Percentiles rank a stretch among this genome's conserved stretches.
Evolutionary conservation across 306 rosid genomes (phyloP).

Genomic region (Hippophae tibetana): DNA sequence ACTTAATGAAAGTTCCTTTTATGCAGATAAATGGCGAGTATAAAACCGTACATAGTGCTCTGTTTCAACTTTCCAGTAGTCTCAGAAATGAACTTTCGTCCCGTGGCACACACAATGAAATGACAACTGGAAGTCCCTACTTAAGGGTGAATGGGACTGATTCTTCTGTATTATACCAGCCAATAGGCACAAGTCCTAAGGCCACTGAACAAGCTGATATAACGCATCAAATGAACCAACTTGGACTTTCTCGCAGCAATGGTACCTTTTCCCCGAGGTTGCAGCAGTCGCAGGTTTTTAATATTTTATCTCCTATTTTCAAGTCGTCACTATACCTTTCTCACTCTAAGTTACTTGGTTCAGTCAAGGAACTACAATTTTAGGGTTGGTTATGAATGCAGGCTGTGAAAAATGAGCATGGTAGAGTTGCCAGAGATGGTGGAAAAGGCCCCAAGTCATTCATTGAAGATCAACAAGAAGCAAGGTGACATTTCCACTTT

Average conservation of each 20-base stretch:
- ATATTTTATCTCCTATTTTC: neutral
- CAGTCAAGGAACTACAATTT: constrained; percentile 4
- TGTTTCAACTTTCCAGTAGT: constrained; percentile 34
- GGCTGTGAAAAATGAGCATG: constrained; percentile 24
- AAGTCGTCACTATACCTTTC: constrained; percentile 7
- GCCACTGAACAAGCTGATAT: neutral
- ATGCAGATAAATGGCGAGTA: constrained; percentile 50
- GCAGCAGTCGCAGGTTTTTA: constrained; percentile 30
- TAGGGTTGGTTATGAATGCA: constrained; percentile 27
- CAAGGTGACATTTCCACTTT: neutral
- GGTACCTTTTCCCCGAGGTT: constrained; percentile 20
- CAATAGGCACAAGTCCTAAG: neutral
- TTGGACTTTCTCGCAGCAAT: constrained; percentile 14
- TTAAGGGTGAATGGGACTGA: constrained; percentile 14
- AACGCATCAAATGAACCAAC: constrained; percentile 3
- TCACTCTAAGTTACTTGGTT: constrained; percentile 4
- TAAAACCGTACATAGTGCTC: constrained; percentile 39
- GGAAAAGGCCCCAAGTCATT: constrained; percentile 37
- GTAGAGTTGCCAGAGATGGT: constrained; percentile 20
- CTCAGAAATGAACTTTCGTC: constrained; percentile 34
- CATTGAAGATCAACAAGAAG: constrained; percentile 1
- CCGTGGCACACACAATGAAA: constrained; percentile 19
- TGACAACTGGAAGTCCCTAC: constrained; percentile 15
- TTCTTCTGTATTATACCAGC: constrained; percentile 15
- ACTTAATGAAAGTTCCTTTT: constrained; percentile 12